Evolutionary conservation across 345 rosid genomes (phyloP).

Genomic region (Isatis tinctoria): DNA sequence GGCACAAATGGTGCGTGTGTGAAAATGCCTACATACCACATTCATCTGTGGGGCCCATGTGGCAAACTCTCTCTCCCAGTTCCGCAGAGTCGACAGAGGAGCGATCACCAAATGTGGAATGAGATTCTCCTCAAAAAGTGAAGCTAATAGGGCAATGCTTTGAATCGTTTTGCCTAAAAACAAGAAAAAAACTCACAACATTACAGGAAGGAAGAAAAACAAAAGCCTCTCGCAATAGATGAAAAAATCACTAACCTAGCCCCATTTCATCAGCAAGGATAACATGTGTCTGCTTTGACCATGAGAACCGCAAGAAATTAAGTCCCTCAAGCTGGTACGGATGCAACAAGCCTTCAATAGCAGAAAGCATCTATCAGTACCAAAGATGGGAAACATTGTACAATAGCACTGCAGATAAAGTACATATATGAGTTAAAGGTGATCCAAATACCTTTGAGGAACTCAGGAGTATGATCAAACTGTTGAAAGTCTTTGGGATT

Average conservation of each 20-base stretch:
- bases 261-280: constrained; percentile 99
- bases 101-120: constrained; percentile 93
- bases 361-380: constrained; percentile 23
- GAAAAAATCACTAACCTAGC: constrained; percentile 52
- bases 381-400: constrained; percentile 15
- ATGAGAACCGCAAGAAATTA: constrained; percentile 91
- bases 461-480: constrained; percentile 77
- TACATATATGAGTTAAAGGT: neutral
- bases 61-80: constrained; percentile 99
- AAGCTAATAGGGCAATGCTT: constrained; percentile 96
- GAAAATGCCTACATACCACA: constrained; percentile 60
- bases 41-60: constrained; percentile 99
- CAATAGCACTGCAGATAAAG: constrained; percentile 5
- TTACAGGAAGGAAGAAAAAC: neutral
- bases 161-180: constrained; percentile 94
- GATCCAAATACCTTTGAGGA: constrained; percentile 76
- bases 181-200: constrained; percentile 21
- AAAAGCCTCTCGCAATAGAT: neutral
- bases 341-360: constrained; percentile 75
- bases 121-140: constrained; percentile 66
- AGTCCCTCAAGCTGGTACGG: constrained; percentile 98
- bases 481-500: constrained; percentile 81
- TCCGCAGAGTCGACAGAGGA: constrained; percentile 95
- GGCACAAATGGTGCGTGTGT: neutral
- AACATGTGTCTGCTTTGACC: constrained; percentile 96